Percentiles rank a stretch among this genome's conserved stretches.
Evolutionary conservation across 2,329 filamentous ascomycete genomes (phyloP).

Genomic region (Fusarium anguioides): DNA sequence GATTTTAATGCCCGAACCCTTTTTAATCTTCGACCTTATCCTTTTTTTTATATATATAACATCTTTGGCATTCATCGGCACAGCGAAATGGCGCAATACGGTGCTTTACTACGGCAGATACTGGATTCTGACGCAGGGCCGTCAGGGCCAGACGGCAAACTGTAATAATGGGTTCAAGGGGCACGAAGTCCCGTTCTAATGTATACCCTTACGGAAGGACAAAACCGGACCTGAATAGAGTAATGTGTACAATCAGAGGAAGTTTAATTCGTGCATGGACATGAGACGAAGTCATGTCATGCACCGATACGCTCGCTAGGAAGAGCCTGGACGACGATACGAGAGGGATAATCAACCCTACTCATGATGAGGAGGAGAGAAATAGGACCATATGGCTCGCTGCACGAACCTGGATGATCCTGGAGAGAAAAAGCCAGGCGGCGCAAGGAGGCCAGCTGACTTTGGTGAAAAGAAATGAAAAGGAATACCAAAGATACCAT

Average conservation of each 20-base stretch:
- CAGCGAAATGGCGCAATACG: conserved; percentile 54
- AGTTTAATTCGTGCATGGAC: conserved; percentile 52
- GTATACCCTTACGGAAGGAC: conserved; percentile 45
- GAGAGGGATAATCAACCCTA: conserved; percentile 19
- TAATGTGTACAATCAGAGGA: conserved; percentile 55
- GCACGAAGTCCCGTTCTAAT: conserved; percentile 39
- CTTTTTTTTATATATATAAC: conserved; percentile 43
- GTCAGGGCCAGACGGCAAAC: conserved; percentile 42
- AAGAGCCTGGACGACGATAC: conserved; percentile 41
- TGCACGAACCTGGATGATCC: conserved; percentile 28
- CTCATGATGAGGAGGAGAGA: conserved; percentile 40
- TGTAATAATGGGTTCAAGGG: conserved; percentile 46
- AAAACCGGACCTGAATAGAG: conserved; percentile 50
- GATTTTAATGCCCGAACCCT: conserved; percentile 47
- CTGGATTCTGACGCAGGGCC: conserved; percentile 45
- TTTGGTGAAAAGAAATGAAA: conserved; percentile 30
- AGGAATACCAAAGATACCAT: conserved; percentile 53
- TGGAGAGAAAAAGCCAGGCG: conserved; percentile 37
- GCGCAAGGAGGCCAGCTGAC: conserved; percentile 36
- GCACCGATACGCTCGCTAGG: conserved; percentile 50
- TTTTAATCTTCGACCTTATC: conserved; percentile 49
- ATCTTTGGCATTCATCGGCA: conserved; percentile 56
- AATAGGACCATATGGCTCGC: conserved; percentile 21
- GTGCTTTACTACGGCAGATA: conserved; percentile 45
- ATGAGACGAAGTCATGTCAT: conserved; percentile 41